These are phyloP conservation scores for Cyberlindnera misumaiensis DNA, from an alignment of 805 yeast genomes.

Conservation along the genomic window DNA sequence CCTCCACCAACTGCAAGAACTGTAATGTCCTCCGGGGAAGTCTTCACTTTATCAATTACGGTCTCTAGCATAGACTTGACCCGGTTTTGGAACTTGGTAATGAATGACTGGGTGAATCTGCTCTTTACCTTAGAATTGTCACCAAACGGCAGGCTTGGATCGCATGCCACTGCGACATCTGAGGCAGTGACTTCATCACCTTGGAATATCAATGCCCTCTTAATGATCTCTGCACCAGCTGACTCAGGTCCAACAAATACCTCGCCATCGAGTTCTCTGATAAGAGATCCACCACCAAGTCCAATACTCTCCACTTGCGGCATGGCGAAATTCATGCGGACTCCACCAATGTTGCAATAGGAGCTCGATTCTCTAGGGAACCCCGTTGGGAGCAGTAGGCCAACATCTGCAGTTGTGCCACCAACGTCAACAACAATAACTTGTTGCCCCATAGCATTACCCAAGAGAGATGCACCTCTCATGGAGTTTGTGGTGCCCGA, in stretches of 20 bases:
- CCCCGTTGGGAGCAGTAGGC: constrained; percentile 36
- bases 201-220: constrained; percentile 34
- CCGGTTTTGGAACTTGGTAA: constrained; percentile 9
- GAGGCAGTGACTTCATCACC: constrained; percentile 36
- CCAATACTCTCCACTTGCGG: constrained; percentile 45
- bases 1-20: constrained; percentile 45
- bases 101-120: constrained; percentile 10
- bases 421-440: constrained; percentile 42
- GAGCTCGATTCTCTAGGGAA: constrained; percentile 42
- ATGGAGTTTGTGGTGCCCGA: constrained; percentile 45
- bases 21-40: constrained; percentile 36
- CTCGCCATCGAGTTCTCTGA: constrained; percentile 23
- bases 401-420: constrained; percentile 47
- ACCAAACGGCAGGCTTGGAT: constrained; percentile 8
- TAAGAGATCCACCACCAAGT: constrained; percentile 44
- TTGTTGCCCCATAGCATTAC: constrained; percentile 23
- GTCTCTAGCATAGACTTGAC: constrained; percentile 26
- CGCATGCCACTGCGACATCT: constrained; percentile 27
- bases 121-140: neutral
- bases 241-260: constrained; percentile 42
- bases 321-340: constrained; percentile 43
- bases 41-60: constrained; percentile 39
- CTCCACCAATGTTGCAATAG: constrained; percentile 39
- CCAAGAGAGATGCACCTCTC: constrained; percentile 40
- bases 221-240: constrained; percentile 31